Conservation (phyloP, 148 eudicot species). For the Rhododendron griersonianum region DNA sequence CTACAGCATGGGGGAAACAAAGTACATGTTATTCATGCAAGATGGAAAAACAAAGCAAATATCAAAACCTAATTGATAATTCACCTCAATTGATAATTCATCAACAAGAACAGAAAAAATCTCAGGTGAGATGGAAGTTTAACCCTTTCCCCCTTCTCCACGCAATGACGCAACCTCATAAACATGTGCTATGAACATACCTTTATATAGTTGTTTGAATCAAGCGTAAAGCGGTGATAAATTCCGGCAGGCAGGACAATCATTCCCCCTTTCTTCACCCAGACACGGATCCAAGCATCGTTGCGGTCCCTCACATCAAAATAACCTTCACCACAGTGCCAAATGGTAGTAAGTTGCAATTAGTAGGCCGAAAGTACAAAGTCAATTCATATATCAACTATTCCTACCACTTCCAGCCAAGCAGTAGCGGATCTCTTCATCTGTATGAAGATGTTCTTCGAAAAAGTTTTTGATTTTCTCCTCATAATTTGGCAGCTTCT, state of each 20-base stretch:
- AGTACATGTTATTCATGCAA: not conserved
- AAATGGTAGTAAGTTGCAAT: not conserved
- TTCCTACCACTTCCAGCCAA: constrained; percentile 91
- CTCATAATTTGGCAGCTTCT: constrained; percentile 86
- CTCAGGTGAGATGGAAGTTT: not conserved
- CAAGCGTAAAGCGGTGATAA: constrained; percentile 96
- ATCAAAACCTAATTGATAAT: not conserved
- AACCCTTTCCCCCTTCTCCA: not conserved
- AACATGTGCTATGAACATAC: constrained; percentile 22
- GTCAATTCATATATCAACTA: constrained; percentile 21
- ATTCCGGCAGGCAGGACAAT: constrained; percentile 97
- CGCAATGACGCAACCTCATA: not conserved
- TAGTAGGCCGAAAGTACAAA: not conserved
- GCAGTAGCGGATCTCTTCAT: constrained; percentile 97
- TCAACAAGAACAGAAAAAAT: not conserved
- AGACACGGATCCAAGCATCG: constrained; percentile 91
- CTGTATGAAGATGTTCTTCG: constrained; percentile 95
- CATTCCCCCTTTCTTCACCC: constrained; percentile 84
- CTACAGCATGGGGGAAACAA: not conserved
- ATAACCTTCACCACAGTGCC: constrained; percentile 48
- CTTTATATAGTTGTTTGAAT: constrained; percentile 87
- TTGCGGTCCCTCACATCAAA: constrained; percentile 89
- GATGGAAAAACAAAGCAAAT: not conserved
- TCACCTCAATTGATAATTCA: not conserved
- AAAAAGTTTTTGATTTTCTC: constrained; percentile 80